Evolutionary conservation across 179 eudicot species (phyloP), one percentile per base, ranked within the genome.

Genomic region (Beta lomatogona): DNA sequence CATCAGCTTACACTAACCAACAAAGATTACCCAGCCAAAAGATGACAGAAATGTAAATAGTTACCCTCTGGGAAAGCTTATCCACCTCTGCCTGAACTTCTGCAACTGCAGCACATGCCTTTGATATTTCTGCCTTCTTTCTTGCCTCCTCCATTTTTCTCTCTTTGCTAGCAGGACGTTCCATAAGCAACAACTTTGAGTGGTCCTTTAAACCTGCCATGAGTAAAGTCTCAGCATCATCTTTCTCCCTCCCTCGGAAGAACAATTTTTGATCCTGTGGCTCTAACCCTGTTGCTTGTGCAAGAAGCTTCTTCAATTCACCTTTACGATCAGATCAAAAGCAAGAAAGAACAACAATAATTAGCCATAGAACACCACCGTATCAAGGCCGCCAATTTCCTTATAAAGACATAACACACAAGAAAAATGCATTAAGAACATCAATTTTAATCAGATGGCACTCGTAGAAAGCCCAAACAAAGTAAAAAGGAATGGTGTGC

Each of bases 221-320:
- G 28, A 85, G 86, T 84, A 95, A 80, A 76, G 81, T 55, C 73
- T 91, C 94, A 46, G 82, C 66, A 81, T 93, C 92, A 59, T 87
- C 97, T 82, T 89, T 92, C 84, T 91, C 94, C 78, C 90, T 91
- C 82, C 94, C 97, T 80, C 94, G 88, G 88, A 95, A 91, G 82
- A 88, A 86, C 64, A 95, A 83, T 50, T 82, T 91, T 74, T 91
- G 92, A 66, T 82, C 89, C 84, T 87, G 82, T 45, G 94, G 95
- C 48, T 91, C 91, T 87, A 94, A 76, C 19, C 91, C 91, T n/a
- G 87, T 87, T 83, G 76, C 73, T 77, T 61, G 88, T 53, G 90
- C 89, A 84, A 92, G 87, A 80, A 89, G 66, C 50, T 69, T 80
- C 88, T 95, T 93, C 85, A 95, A 79, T 67, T 95, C 87, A 78